Base-by-base conservation (phyloP, 2,329 filamentous ascomycete genomes). In the Arthroderma uncinatum region DNA sequence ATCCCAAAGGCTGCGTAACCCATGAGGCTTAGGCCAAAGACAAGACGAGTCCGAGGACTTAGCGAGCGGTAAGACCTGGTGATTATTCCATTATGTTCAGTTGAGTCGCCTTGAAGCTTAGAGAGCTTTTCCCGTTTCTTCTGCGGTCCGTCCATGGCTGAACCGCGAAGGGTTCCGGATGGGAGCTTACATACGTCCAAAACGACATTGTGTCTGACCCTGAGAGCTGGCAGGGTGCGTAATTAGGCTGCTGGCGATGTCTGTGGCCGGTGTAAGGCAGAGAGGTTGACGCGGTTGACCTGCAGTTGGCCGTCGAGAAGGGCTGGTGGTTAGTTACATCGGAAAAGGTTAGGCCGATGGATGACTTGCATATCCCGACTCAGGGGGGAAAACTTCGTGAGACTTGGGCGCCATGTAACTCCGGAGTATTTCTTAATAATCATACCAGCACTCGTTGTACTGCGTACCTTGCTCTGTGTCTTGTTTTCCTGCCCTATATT, bases 1-100 rank as follows among this genome's bases (percentile, higher is more conserved):
- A 93, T 78, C 14, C 89, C 91, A 40, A 82, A 74, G 40, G 77
- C 74, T 12, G 88, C 89, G 82, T 89, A 95, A 34, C 81, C 81
- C 66, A 95, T 82, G 62, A 95, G 73, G 64, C 83, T 86, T 53
- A 83, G 69, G 63, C 91, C 91, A 61, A 95, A 78, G 52, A 84
- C 73, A 42, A 88, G 73, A 57, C 87, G 86, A 23, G 86, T 85
- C 63, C 81, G 84, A 16, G 85, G 80, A 2, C 84, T 75, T 56
- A 95, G 83, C 64, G 80, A 82, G 67, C 79, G 84, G 75, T 90
- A 95, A 55, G 83, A 77, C 65, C 84, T 87, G 53, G 9, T 53
- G 48, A 53, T 34, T 34, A 42, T 42, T 39, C 36, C 36, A 39
- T 9, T 42, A 16, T 25, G 12, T 30, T 39, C 36, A 12, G 4